These are phyloP conservation scores for Neurospora sublineolata DNA, from an alignment of 495 filamentous ascomycete genomes.

Conservation along the genomic window DNA sequence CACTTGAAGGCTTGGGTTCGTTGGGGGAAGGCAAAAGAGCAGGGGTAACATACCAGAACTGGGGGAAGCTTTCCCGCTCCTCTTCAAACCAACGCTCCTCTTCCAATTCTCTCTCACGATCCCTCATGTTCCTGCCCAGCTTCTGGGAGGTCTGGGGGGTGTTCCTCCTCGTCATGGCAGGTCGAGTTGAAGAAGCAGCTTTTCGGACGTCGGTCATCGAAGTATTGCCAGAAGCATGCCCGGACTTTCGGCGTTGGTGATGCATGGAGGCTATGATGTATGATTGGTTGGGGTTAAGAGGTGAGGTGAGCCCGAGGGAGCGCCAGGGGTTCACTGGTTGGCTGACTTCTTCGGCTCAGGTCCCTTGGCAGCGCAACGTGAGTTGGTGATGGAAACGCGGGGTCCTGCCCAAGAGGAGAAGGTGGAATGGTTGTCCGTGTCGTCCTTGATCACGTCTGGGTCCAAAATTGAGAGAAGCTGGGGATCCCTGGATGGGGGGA, in stretches of 20 bases:
- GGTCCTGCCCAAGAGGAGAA: constrained; percentile 3
- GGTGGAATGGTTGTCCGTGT: background rate
- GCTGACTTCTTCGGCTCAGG: background rate
- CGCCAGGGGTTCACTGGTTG: constrained; percentile 9
- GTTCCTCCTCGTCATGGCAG: constrained; percentile 28
- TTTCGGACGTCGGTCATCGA: constrained; percentile 40
- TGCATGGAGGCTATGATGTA: constrained; percentile 25
- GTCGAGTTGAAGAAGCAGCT: constrained; percentile 24
- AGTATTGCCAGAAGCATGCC: constrained; percentile 35
- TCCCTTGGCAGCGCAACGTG: background rate
- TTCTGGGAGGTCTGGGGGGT: constrained; percentile 28
- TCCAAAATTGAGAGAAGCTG: background rate
- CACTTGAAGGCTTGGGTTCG: background rate
- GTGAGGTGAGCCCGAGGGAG: constrained; percentile 1
- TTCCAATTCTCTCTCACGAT: constrained; percentile 34
- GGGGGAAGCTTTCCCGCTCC: constrained; percentile 39
- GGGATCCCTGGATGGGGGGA: background rate
- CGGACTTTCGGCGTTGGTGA: constrained; percentile 38
- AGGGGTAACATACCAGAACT: constrained; percentile 34
- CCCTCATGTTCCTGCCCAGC: constrained; percentile 31
- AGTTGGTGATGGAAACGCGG: constrained; percentile 1
- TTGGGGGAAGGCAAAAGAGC: background rate
- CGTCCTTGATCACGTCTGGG: background rate
- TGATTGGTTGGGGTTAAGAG: constrained; percentile 16
- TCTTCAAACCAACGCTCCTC: constrained; percentile 37